Percentiles rank a stretch among this genome's conserved stretches.
Conservation (phyloP, 2,329 filamentous ascomycete species). For the Claviceps purpurea region DNA sequence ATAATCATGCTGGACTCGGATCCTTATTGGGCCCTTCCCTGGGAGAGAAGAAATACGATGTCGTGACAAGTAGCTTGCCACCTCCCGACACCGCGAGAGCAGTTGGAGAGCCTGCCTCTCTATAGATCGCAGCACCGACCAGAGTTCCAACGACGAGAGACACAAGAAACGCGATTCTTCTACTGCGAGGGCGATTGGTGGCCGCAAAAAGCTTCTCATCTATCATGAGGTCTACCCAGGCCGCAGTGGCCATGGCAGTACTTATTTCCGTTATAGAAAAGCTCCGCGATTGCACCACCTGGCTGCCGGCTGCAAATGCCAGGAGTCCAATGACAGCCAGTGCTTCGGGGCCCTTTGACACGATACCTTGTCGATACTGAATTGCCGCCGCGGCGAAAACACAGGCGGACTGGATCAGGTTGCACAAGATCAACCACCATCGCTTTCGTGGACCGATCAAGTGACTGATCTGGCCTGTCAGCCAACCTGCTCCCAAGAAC, state of each 20-base stretch:
- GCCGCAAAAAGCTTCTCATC: slow-evolving; percentile 34
- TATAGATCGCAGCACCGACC: slow-evolving; percentile 34
- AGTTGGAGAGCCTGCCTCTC: slow-evolving; percentile 11
- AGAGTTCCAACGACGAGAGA: slow-evolving; percentile 35
- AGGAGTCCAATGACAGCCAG: slow-evolving; percentile 35
- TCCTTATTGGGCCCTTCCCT: slow-evolving; percentile 7
- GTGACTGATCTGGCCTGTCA: slow-evolving; percentile 44
- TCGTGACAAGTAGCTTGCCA: slow-evolving; percentile 13
- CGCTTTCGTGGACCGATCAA: slow-evolving; percentile 35
- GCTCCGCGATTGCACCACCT: slow-evolving; percentile 43
- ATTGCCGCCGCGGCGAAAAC: slow-evolving; percentile 39
- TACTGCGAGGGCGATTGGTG: slow-evolving; percentile 35
- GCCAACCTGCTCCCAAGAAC: slow-evolving; percentile 40
- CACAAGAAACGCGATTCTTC: slow-evolving; percentile 35
- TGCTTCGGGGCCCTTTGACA: slow-evolving; percentile 22
- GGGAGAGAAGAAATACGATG: slow-evolving; percentile 11
- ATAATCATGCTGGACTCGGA: slow-evolving; percentile 1
- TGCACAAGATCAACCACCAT: slow-evolving; percentile 40
- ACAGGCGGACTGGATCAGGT: slow-evolving; percentile 38
- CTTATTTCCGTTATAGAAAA: slow-evolving; percentile 47
- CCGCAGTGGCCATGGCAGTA: slow-evolving; percentile 51
- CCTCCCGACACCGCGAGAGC: slow-evolving; percentile 13
- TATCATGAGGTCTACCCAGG: slow-evolving; percentile 46
- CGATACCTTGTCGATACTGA: slow-evolving; percentile 28
- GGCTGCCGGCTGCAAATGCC: slow-evolving; percentile 41